These are phyloP conservation scores for Spizellomyces sp. DNA, from an alignment of 192 early-diverging fungal genomes.

Conservation along the genomic window DNA sequence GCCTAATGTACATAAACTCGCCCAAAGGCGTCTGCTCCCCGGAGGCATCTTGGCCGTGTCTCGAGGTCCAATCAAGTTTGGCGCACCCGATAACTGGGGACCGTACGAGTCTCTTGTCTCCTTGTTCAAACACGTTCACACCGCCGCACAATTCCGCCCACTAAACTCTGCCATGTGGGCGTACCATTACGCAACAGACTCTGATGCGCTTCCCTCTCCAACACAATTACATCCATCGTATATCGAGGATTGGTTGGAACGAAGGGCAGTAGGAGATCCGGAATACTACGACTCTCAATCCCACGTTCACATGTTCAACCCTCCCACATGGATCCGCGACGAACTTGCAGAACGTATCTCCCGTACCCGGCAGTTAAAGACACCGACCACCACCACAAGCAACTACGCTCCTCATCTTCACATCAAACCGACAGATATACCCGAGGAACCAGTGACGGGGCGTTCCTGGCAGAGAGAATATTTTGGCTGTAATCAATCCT, in stretches of 20 bases:
- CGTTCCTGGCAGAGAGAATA: too few species aligned
- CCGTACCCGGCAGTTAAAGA: too few species aligned
- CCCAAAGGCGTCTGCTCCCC: slow-evolving; percentile 3
- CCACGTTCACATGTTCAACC: slow-evolving; percentile 21
- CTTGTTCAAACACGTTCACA: slow-evolving; percentile 15
- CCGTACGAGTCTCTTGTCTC: neutral
- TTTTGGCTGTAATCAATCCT: too few species aligned
- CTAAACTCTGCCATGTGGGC: neutral
- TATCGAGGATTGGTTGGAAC: neutral
- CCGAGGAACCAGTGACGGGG: too few species aligned
- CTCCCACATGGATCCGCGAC: slow-evolving; percentile 4
- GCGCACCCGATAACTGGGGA: neutral
- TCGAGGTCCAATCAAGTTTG: neutral
- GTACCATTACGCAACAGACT: slow-evolving; percentile 14
- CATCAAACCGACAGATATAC: too few species aligned
- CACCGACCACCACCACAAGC: too few species aligned
- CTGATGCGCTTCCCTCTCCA: slow-evolving; percentile 18
- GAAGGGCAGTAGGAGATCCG: too few species aligned
- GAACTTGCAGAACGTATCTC: too few species aligned
- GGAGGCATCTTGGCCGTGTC: slow-evolving; percentile 14
- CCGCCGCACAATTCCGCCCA: neutral
- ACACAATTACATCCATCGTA: neutral
- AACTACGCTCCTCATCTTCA: too few species aligned
- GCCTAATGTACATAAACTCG: neutral
- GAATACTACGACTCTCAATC: slow-evolving; percentile 9